Evolutionary conservation across 2,329 filamentous ascomycete genomes (phyloP), one percentile per base, ranked within the genome.

Genomic region (Colletotrichum sp.): DNA sequence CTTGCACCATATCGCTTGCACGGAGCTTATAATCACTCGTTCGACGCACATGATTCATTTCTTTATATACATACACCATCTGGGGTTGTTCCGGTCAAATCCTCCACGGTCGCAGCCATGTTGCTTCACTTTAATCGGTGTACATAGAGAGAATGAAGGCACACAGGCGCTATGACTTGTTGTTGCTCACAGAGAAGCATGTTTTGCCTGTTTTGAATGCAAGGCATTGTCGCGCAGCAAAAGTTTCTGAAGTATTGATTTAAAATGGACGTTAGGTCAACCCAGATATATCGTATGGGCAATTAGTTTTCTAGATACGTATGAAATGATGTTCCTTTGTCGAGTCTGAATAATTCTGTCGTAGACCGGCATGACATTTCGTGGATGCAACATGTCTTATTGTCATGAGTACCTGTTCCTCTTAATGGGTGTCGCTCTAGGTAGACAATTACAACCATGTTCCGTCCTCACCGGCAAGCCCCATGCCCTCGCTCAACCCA

Each of bases 401-500:
- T 52, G 43, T 52, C 6, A 52, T 13, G 18, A n/a, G 38, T 52
- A 52, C 43, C 43, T 48, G 5, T 48, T 48, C 43, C 43, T 21
- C 43, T 21, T 21, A 12, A n/a, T 56, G 55, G 55, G 13, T 8
- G n/a, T 67, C 43, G 28, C 26, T 67, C 28, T 24, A 52, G n/a
- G 43, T 13, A n/a, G 14, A 43, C n/a, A 9, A 7, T 21, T 26
- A 68, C 34, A 64, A 21, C 16, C 24, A 38, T 12, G 69, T 14
- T 21, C 34, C 63, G 4, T 69, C 36, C 14, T 58, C 65, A 13
- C 12, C 43, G 43, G 52, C 65, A 12, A 65, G 66, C 7, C 84
- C 86, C 73, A 83, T 83, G 9, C 86, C 87, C 79, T 90, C 82
- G 77, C 87, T 89, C 64, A 88, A 78, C 72, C 85, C 81, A 24